Base-by-base conservation (phyloP, 2,329 filamentous ascomycete genomes). In the Tolypocladium cylindrosporum region DNA sequence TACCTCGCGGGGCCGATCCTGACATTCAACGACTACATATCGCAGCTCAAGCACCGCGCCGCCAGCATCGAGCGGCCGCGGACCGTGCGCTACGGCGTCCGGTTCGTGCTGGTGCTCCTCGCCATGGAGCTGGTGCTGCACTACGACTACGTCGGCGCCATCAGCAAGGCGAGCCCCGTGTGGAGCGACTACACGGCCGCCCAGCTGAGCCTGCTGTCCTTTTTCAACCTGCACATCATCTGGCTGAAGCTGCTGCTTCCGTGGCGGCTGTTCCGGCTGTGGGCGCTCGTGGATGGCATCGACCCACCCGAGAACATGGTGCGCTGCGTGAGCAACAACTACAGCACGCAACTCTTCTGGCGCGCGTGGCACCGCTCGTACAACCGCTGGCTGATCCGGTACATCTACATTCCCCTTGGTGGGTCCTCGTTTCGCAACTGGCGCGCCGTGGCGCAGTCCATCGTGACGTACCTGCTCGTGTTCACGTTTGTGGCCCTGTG, bases 291-390 rank as follows among this genome's bases (percentile, higher is more conserved):
- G 19, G 94, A 99, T 70, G 90, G 90, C 61, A 85, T 99, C 64
- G 94, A 99, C 68, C 91, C 94, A 0, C 93, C 94, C 0, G 94
- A 99, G 75, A 99, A 99, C 75, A 97, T 99, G 91, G 84, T 97
- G 57, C 89, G 94, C 64, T 99, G 95, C 74, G 91, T 97, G 74
- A 92, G 87, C 68, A 86, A 99, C 77, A 97, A 97, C 72, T 97
- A 92, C 77, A 92, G 88, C 62, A 88, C 91, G 0, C 81, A 92
- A 45, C 86, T 87, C 24, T 99, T 99, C 76, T 99, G 94, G 94
- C 89, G 94, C 61, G 87, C 86, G 39, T 99, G 95, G 95, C 94
- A 99, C 74, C 87, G 92, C 56, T 91, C 86, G 62, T 97, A 90
- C 78, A 97, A 97, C 75, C 88, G 91, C 64, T 99, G 92, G 91